Evolutionary conservation across 805 yeast genomes (phyloP).

Genomic region (Candida koratica): DNA sequence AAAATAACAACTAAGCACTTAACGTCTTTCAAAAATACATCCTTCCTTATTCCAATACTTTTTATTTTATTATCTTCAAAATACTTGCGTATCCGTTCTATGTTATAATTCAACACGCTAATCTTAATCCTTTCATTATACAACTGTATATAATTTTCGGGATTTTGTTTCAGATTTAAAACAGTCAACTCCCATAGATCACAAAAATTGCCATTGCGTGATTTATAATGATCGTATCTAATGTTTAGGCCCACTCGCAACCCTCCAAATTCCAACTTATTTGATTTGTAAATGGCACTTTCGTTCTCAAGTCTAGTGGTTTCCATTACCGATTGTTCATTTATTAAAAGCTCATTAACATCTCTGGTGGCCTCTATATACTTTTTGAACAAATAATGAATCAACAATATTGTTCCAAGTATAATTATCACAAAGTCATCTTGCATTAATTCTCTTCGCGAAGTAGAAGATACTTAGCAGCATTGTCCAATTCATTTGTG

Average conservation of each 20-base stretch:
- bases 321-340: conserved; percentile 62
- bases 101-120: conserved; percentile 26
- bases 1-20: conserved; percentile 38
- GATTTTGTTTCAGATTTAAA: conserved; percentile 22
- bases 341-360: conserved; percentile 53
- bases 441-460: conserved; percentile 6
- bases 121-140: conserved; percentile 14
- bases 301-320: conserved; percentile 63
- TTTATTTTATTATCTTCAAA: conserved; percentile 15
- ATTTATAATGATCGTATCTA: conserved; percentile 53
- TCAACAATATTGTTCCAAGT: conserved; percentile 18
- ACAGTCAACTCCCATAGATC: conserved; percentile 66
- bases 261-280: conserved; percentile 70
- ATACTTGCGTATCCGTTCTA: conserved; percentile 20
- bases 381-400: conserved; percentile 19
- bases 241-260: conserved; percentile 67
- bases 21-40: conserved; percentile 20
- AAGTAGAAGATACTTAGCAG: no score
- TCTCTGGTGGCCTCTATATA: conserved; percentile 44
- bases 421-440: conserved; percentile 16
- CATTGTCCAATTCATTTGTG: no score
- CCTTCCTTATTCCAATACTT: conserved; percentile 24
- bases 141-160: conserved; percentile 5
- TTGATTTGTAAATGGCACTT: conserved; percentile 72
- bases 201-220: conserved; percentile 70